phyloP scores from a whole-genome alignment of 1,139 yeast species.

The Candida frijolesensis region DNA sequence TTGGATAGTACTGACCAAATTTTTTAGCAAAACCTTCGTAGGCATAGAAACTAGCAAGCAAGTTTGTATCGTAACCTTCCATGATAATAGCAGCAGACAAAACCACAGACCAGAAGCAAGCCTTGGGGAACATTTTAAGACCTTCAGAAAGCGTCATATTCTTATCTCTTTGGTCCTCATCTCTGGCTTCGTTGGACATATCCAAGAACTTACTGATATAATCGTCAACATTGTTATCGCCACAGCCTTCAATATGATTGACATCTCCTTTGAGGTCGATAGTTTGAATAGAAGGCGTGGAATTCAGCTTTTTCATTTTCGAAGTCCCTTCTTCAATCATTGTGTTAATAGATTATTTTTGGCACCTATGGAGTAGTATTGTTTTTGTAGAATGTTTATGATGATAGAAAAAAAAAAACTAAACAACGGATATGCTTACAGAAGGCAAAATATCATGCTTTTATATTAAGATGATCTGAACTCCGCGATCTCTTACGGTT shows the following conservation, averaged over 20 bases:
- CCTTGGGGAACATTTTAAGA: conserved; percentile 42
- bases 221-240: conserved; percentile 27
- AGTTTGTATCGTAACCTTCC: conserved; percentile 49
- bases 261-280: not conserved
- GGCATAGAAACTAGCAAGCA: conserved; percentile 39
- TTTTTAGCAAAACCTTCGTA: conserved; percentile 39
- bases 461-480: too few relatives aligned
- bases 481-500: too few relatives aligned
- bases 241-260: not conserved
- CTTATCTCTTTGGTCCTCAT: conserved; percentile 42
- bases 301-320: too few relatives aligned
- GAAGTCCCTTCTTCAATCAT: too few relatives aligned
- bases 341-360: too few relatives aligned
- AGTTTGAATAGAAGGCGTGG: not conserved
- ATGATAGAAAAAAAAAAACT: too few relatives aligned
- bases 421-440: too few relatives aligned
- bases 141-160: conserved; percentile 45
- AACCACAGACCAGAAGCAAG: conserved; percentile 43
- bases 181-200: conserved; percentile 43
- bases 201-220: conserved; percentile 44
- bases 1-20: conserved; percentile 33
- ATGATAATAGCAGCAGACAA: conserved; percentile 42
- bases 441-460: too few relatives aligned
- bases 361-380: too few relatives aligned
- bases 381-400: too few relatives aligned